These are phyloP conservation scores for Puccinia horiana DNA, from an alignment of 1,284 basidiomycete genomes.

Conservation along the genomic window DNA sequence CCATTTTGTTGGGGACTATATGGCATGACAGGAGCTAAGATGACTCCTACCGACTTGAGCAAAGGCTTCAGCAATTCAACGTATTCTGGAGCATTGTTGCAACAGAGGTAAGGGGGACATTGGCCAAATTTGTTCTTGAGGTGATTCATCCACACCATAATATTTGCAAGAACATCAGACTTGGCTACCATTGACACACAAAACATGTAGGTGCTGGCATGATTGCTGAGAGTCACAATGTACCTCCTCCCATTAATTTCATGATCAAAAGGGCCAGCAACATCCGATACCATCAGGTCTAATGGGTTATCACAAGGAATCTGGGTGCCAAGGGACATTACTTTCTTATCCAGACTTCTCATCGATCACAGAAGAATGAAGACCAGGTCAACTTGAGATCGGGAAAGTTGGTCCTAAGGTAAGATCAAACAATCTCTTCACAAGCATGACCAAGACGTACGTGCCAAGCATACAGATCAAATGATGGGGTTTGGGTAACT, in stretches of 20 bases:
- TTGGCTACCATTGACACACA: neutral
- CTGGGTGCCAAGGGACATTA: neutral
- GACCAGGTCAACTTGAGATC: neutral
- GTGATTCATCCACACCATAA: neutral
- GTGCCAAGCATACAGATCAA: neutral
- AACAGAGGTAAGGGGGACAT: neutral
- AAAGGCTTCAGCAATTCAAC: neutral
- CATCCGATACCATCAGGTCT: neutral
- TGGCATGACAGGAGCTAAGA: neutral
- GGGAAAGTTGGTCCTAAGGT: neutral
- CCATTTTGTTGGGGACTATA: neutral
- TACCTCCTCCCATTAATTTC: neutral
- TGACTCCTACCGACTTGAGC: neutral
- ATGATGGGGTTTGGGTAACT: neutral
- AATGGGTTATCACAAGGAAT: neutral
- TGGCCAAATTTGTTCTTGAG: neutral
- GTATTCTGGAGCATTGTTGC: neutral
- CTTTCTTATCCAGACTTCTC: neutral
- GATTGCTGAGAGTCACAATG: neutral
- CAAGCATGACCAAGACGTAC: neutral
- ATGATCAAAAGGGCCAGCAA: neutral
- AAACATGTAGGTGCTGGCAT: conserved; percentile 1
- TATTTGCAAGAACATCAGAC: neutral
- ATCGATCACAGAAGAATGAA: neutral
- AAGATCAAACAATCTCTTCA: neutral